These are phyloP conservation scores for Colletotrichum magnum DNA, from an alignment of 2,329 filamentous ascomycete species.

Conservation along the genomic window DNA sequence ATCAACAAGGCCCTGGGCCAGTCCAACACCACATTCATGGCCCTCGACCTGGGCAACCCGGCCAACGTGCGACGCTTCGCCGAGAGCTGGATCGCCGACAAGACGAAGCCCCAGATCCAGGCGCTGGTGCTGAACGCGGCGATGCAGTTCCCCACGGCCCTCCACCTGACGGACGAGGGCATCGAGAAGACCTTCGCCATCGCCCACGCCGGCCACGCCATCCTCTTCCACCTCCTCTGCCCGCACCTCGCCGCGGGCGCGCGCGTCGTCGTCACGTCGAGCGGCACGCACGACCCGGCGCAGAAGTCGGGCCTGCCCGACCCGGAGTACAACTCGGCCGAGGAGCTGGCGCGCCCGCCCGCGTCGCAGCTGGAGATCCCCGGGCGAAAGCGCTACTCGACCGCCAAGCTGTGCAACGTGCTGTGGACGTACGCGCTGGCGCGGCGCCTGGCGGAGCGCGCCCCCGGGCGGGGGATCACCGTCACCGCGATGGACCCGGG, in stretches of 20 bases:
- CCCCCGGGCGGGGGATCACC: conserved; percentile 48
- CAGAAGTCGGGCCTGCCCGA: conserved; percentile 55
- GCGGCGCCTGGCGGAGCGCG: conserved; percentile 48
- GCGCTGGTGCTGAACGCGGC: conserved; percentile 47
- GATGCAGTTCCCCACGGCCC: conserved; percentile 52
- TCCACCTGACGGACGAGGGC: conserved; percentile 55
- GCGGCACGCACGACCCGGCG: conserved; percentile 63
- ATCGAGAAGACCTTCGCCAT: conserved; percentile 64
- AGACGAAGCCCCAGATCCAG: conserved; percentile 56
- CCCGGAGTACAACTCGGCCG: conserved; percentile 58
- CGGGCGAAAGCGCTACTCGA: conserved; percentile 58
- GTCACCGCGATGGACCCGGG: conserved; percentile 62
- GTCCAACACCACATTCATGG: conserved; percentile 56
- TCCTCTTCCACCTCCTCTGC: conserved; percentile 63
- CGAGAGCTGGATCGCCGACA: conserved; percentile 49
- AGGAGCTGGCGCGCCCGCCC: conserved; percentile 59
- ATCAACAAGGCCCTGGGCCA: conserved; percentile 60
- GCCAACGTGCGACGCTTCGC: conserved; percentile 58
- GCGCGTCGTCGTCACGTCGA: conserved; percentile 60
- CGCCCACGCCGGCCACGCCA: conserved; percentile 64
- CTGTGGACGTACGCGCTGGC: conserved; percentile 63
- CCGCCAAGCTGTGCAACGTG: conserved; percentile 62
- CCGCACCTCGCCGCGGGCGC: conserved; percentile 54
- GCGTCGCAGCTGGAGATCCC: conserved; percentile 45
- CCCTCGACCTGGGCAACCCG: conserved; percentile 59